Percentiles rank a stretch among this genome's conserved stretches.
These are phyloP conservation scores for Zasmidium citrigriseum DNA, from an alignment of 2,329 filamentous ascomycete species.

Conservation along the genomic window DNA sequence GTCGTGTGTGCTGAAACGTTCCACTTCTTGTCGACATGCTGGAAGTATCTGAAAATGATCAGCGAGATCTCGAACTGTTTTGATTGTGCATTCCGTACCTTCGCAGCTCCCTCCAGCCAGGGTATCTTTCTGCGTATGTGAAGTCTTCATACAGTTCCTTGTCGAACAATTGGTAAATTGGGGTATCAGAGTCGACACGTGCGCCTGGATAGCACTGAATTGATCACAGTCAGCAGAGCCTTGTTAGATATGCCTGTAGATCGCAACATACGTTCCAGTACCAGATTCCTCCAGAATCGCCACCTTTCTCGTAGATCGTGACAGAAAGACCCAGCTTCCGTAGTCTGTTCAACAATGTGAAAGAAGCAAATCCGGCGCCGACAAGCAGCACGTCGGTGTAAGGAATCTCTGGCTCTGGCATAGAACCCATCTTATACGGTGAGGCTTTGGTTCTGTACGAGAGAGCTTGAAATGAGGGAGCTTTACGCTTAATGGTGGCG, in stretches of 20 bases:
- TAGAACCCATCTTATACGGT: slow-evolving; percentile 29
- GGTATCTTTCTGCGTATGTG: slow-evolving; percentile 48
- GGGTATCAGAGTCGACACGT: slow-evolving; percentile 45
- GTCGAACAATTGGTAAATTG: slow-evolving; percentile 33
- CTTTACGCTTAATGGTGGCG: slow-evolving; percentile 21
- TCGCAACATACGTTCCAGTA: slow-evolving; percentile 14
- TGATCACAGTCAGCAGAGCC: slow-evolving; percentile 17
- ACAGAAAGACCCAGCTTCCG: slow-evolving; percentile 35
- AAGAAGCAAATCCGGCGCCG: slow-evolving; percentile 24
- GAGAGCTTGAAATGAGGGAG: slow-evolving; percentile 4
- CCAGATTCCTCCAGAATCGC: slow-evolving; percentile 40
- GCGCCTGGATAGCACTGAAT: slow-evolving; percentile 43
- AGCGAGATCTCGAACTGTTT: neutral
- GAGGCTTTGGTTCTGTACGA: slow-evolving; percentile 16
- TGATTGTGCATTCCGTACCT: slow-evolving; percentile 59
- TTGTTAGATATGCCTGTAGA: neutral
- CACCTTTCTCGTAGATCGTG: slow-evolving; percentile 38
- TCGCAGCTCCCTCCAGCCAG: slow-evolving; percentile 50
- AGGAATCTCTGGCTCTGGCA: slow-evolving; percentile 26
- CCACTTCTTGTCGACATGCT: slow-evolving; percentile 53
- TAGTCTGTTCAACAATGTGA: slow-evolving; percentile 31
- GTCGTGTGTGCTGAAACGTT: slow-evolving; percentile 57
- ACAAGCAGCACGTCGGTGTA: slow-evolving; percentile 14
- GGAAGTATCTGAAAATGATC: neutral
- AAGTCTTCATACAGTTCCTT: slow-evolving; percentile 48